Evolutionary conservation across 225 moss, liverwort and hornwort genomes (phyloP).

Genomic region (Thuidium tamariscinum): DNA sequence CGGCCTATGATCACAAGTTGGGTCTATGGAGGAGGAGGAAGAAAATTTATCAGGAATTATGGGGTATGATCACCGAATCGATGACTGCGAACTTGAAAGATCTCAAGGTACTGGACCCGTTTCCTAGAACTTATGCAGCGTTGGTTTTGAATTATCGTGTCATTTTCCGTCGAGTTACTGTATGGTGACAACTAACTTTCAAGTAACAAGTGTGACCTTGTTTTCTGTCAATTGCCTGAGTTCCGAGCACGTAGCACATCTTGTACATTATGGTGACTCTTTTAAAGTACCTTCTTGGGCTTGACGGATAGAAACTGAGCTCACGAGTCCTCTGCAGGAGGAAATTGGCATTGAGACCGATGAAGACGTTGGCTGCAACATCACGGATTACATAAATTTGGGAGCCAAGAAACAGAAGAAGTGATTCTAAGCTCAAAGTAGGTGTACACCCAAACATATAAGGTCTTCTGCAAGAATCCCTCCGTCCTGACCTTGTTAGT

Average conservation of each 20-base stretch:
- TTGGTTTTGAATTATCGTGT: neutral
- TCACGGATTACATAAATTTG: conserved; percentile 52
- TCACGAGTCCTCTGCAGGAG: conserved; percentile 42
- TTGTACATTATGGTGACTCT: neutral
- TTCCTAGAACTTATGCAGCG: neutral
- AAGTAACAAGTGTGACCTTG: neutral
- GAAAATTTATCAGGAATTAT: conserved; percentile 85
- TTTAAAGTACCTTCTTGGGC: neutral
- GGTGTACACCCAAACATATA: neutral
- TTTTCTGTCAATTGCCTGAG: neutral
- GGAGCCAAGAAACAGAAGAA: conserved; percentile 47
- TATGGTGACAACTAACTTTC: neutral
- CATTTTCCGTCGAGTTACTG: neutral
- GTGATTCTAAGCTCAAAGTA: neutral
- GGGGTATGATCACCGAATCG: conserved; percentile 87
- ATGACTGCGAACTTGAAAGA: conserved; percentile 59
- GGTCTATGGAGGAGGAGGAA: conserved; percentile 77
- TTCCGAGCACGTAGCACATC: neutral
- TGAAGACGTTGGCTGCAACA: conserved; percentile 62
- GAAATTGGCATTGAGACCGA: conserved; percentile 89
- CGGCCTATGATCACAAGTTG: conserved; percentile 45
- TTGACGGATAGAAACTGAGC: neutral
- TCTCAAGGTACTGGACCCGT: conserved; percentile 46
- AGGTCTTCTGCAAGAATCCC: neutral
- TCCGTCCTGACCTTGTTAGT: neutral